Evolutionary conservation across 352 stramenopile species (phyloP), one percentile per base, ranked within the genome.

Genomic region (Globisporangium ultimum): DNA sequence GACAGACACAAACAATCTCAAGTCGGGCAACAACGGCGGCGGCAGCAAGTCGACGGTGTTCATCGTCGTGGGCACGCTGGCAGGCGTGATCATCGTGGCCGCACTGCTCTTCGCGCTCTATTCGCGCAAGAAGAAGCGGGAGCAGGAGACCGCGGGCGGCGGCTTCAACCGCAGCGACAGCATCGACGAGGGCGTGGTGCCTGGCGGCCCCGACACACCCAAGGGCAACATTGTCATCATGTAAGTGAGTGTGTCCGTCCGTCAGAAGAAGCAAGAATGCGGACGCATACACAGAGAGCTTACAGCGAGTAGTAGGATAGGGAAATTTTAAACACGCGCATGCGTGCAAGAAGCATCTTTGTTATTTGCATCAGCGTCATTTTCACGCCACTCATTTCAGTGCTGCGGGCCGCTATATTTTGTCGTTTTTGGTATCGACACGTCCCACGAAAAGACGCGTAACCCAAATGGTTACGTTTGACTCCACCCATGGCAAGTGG

Each of bases 181-280:
- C 41, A 60, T 80, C 18, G 67, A 79, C 34, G 73, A 58, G 10
- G 62, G 53, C 59, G 50, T 67, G 28, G 61, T 51, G 12, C 58
- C 48, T 11, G 70, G 64, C 45, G 71, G 76, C 20, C 71, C 74
- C 7, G 68, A 83, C 22, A 93, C 83, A 15, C 83, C 83, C 40
- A 93, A 91, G 72, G 64, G 73, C 47, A 85, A 77, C 50, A 93
- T 93, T 50, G 80, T 91, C 42, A 87, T 75, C 38, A 89, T 93
- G 83, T 93, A 89, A 68, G 60, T 15, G 21, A 6, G 24, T 6
- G 24, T 32, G 24, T 32, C n/a, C n/a, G 24, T 32, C 24, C 28
- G 28, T 10, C 28, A 36, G 28, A 6, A 36, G 7, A 6, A 6
- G 3, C 4, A 36, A 10, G 28, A 36, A 10, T 36, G 28, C 28